Evolutionary conservation across 108 stramenopile genomes (phyloP), one percentile per base, ranked within the genome.

Genomic region (Seminavis robusta): DNA sequence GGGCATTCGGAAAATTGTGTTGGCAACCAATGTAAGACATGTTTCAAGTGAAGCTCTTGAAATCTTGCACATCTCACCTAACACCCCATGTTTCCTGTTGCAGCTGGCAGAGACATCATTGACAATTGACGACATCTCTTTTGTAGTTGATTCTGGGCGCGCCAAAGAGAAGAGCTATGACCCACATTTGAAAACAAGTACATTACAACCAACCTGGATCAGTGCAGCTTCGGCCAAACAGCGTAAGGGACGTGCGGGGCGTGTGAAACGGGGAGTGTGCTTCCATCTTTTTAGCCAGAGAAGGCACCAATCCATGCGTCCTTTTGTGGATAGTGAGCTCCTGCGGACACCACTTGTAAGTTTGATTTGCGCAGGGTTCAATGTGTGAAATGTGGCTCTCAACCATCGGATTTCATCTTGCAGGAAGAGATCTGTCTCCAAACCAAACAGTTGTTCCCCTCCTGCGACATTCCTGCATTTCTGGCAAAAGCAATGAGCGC

Each of bases 81-180:
- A n/a, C n/a, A n/a, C n/a, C n/a, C n/a, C n/a, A n/a, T n/a, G n/a
- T n/a, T n/a, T n/a, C n/a, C n/a, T n/a, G n/a, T n/a, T n/a, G n/a
- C n/a, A n/a, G n/a, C n/a, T 97, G 52, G 95, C 98, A 26, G 96
- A 97, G 73, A 94, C 94, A 16, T 79, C 79, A 9, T 56, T 96
- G 30, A 98, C 97, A 6, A 95, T 98, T 60, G 90, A 94, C 44
- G 95, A 95, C 48, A 82, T 95, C 8, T 68, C 79, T 23, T 94
- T 94, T 71, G 94, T 96, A 36, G 80, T 92, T 40, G 88, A 75
- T 40, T 48, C 47, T 40, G 60, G 69, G 19, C 49, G 52, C 36
- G 78, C 84, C n/a, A 98, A 98, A 74, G 95, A 95, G 61, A 96
- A 90, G 56, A 63, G 57, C 27, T 98, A 91, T 58, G 95, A 98